These are phyloP conservation scores for Leptographium wingfieldii DNA, from an alignment of 2,329 filamentous ascomycete species.

Conservation along the genomic window DNA sequence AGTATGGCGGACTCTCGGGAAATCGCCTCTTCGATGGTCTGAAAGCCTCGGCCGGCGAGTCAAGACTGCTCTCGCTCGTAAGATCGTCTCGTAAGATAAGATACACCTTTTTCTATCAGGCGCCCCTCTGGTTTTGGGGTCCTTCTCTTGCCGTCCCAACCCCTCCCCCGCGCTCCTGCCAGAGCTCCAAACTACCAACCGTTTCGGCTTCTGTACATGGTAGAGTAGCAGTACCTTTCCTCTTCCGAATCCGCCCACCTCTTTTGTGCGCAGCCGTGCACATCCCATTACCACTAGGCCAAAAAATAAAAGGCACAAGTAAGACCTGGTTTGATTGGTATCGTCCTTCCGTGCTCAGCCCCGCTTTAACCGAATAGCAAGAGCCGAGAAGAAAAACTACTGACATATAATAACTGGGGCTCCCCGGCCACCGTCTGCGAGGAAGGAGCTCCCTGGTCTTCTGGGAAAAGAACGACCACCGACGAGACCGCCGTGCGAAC, in stretches of 20 bases:
- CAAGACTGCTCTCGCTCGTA: too few relatives aligned
- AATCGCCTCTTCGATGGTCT: too few relatives aligned
- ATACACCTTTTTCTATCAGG: not conserved
- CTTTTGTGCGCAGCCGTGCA: not conserved
- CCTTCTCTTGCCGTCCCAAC: not conserved
- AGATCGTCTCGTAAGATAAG: not conserved
- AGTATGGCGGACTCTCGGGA: too few relatives aligned
- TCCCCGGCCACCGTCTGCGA: not conserved
- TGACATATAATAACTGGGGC: not conserved
- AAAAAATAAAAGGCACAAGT: not conserved
- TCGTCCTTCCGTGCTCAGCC: not conserved
- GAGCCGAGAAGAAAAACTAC: constrained; percentile 1
- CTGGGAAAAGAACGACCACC: not conserved
- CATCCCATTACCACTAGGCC: not conserved
- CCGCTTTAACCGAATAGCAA: not conserved
- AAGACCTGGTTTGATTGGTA: not conserved
- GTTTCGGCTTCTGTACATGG: not conserved
- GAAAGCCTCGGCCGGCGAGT: too few relatives aligned
- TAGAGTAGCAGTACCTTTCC: not conserved
- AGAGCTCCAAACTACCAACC: not conserved
- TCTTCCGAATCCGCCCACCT: not conserved
- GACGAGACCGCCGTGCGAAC: not conserved
- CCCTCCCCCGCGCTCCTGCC: not conserved
- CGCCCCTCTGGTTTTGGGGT: not conserved
- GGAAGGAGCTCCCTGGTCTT: not conserved